These are phyloP conservation scores for Calycina marina DNA, from an alignment of 2,329 filamentous ascomycete species.

Conservation along the genomic window DNA sequence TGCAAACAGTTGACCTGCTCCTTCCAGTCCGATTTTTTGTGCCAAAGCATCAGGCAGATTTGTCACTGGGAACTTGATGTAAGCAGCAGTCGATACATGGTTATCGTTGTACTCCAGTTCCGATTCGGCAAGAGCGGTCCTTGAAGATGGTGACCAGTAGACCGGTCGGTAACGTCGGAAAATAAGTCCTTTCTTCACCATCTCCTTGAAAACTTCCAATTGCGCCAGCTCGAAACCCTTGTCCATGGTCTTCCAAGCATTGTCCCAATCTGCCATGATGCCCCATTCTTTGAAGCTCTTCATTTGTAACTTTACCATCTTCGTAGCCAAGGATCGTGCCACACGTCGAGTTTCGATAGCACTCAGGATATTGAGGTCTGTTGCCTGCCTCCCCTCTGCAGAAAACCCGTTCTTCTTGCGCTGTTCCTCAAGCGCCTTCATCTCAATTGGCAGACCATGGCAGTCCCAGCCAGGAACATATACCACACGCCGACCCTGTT, in stretches of 20 bases:
- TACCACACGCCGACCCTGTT: slow-evolving; percentile 56
- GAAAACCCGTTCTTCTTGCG: slow-evolving; percentile 8
- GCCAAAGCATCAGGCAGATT: slow-evolving; percentile 29
- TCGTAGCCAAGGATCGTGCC: slow-evolving; percentile 50
- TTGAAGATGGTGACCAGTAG: slow-evolving; percentile 72
- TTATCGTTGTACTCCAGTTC: slow-evolving; percentile 73
- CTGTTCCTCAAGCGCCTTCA: slow-evolving; percentile 57
- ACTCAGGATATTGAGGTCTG: slow-evolving; percentile 23
- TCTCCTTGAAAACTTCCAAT: slow-evolving; percentile 57
- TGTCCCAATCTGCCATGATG: slow-evolving; percentile 70
- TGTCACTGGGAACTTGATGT: slow-evolving; percentile 60
- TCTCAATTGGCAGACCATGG: slow-evolving; percentile 90
- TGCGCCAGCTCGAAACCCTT: slow-evolving; percentile 59
- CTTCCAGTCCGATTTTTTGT: slow-evolving; percentile 23
- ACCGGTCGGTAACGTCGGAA: slow-evolving; percentile 72
- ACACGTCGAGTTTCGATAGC: slow-evolving; percentile 45
- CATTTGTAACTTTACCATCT: slow-evolving; percentile 60
- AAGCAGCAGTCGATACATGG: slow-evolving; percentile 59
- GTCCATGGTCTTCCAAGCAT: slow-evolving; percentile 69
- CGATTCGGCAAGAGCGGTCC: slow-evolving; percentile 68
- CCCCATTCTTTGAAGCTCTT: slow-evolving; percentile 57
- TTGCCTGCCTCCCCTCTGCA: slow-evolving; percentile 15
- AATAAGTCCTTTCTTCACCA: slow-evolving; percentile 59
- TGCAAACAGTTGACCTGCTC: slow-evolving; percentile 44
- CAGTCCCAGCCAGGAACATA: slow-evolving; percentile 97